Conservation (phyloP, 2,329 filamentous ascomycete genomes). For the Arthrocladium fulminans region DNA sequence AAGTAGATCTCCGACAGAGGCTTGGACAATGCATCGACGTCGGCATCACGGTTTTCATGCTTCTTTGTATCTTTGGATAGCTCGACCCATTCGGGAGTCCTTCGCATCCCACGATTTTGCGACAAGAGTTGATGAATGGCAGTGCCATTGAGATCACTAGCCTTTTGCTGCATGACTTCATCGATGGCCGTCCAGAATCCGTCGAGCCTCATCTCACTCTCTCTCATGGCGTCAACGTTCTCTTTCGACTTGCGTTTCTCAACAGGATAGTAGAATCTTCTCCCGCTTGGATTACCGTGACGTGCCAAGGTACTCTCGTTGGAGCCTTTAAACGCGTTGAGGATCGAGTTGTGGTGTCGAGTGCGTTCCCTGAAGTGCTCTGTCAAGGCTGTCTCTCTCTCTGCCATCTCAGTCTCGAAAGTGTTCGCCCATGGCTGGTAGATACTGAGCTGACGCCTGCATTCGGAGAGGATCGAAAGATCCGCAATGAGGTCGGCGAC, state of each 20-base stretch:
- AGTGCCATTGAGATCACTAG: background rate
- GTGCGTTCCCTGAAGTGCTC: constrained; percentile 21
- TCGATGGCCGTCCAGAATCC: constrained; percentile 38
- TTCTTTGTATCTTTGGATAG: constrained; percentile 17
- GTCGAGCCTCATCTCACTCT: constrained; percentile 43
- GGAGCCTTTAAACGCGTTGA: background rate
- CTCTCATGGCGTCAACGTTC: constrained; percentile 37
- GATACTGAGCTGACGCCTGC: constrained; percentile 36
- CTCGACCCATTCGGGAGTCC: constrained; percentile 44
- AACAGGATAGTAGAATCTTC: constrained; percentile 41
- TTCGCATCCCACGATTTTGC: constrained; percentile 27
- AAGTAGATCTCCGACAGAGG: constrained; percentile 24
- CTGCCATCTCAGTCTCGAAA: constrained; percentile 22
- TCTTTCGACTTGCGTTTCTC: constrained; percentile 40
- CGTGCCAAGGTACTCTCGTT: background rate
- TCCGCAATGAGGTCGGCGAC: constrained; percentile 35
- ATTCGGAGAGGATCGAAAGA: constrained; percentile 40
- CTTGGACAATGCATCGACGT: constrained; percentile 10
- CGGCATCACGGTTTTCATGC: background rate
- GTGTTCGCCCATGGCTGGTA: constrained; percentile 41
- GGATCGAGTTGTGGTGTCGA: constrained; percentile 8
- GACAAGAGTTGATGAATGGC: background rate
- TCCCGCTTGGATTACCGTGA: background rate
- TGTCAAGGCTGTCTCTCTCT: constrained; percentile 21
- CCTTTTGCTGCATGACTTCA: background rate